phyloP scores from a whole-genome alignment of 2,329 filamentous ascomycete species.

The Claviceps sp. region DNA sequence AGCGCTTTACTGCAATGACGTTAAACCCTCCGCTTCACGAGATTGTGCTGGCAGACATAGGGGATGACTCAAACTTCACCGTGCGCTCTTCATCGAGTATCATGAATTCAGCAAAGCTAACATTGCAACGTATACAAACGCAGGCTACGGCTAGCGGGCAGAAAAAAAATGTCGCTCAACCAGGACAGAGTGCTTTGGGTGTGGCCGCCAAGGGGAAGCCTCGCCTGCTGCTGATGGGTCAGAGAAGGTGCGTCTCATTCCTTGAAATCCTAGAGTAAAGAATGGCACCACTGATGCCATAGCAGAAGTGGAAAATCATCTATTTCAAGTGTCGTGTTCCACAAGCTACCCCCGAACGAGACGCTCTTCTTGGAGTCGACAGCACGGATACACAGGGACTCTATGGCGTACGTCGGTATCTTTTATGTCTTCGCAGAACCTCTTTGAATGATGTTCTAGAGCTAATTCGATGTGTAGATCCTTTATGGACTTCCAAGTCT shows the following conservation, averaged over 20 bases:
- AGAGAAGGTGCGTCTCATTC: constrained; percentile 56
- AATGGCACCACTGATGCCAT: not conserved
- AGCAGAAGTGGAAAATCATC: constrained; percentile 91
- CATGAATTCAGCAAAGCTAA: constrained; percentile 47
- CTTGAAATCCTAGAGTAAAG: not conserved
- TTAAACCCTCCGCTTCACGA: constrained; percentile 19
- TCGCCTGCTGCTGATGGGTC: constrained; percentile 83
- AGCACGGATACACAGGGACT: constrained; percentile 84
- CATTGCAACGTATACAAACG: constrained; percentile 47
- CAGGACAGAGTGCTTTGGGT: constrained; percentile 29
- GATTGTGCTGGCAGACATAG: constrained; percentile 12
- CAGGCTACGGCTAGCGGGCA: constrained; percentile 43
- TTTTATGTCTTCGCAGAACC: not conserved
- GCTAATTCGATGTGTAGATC: constrained; percentile 43
- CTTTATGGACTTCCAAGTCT: constrained; percentile 98
- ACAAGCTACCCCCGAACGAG: constrained; percentile 92
- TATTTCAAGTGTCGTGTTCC: constrained; percentile 97
- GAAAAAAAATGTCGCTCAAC: constrained; percentile 33
- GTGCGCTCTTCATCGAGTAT: constrained; percentile 18
- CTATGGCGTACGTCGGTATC: constrained; percentile 61
- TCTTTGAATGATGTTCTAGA: constrained; percentile 9
- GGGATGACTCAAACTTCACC: constrained; percentile 15
- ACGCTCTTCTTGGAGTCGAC: constrained; percentile 94
- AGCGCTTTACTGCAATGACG: constrained; percentile 14
- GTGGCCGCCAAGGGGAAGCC: constrained; percentile 56